Evolutionary conservation across 495 filamentous ascomycete genomes (phyloP).

Genomic region (Pyrenula aspistea): DNA sequence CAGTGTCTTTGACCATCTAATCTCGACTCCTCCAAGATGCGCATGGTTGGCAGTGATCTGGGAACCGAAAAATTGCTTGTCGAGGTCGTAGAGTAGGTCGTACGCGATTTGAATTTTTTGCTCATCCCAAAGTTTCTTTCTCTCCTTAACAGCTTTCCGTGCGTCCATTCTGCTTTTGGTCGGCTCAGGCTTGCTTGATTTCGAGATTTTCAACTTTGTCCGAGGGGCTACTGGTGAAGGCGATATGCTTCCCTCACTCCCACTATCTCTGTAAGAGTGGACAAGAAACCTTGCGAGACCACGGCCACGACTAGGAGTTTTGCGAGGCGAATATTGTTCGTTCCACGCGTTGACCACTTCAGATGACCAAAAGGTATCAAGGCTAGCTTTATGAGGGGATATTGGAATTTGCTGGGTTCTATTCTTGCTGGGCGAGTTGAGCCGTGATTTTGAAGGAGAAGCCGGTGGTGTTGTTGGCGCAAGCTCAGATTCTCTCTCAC

Average conservation of each 20-base stretch:
- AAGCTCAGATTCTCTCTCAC: no score
- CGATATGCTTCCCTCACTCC: constrained; percentile 6
- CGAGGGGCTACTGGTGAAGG: constrained; percentile 5
- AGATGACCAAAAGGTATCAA: constrained; percentile 73
- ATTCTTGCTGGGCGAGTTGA: constrained; percentile 40
- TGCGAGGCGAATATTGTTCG: constrained; percentile 62
- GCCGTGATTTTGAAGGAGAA: constrained; percentile 17
- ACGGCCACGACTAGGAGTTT: constrained; percentile 19
- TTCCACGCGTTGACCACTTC: constrained; percentile 71
- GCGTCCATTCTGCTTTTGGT: constrained; percentile 29
- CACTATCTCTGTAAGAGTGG: constrained; percentile 21
- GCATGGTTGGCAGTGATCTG: constrained; percentile 45
- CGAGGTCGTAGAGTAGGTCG: constrained; percentile 61
- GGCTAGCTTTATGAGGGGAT: constrained; percentile 49
- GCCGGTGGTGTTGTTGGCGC: constrained; percentile 5
- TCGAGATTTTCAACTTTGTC: neutral
- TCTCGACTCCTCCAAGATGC: constrained; percentile 60
- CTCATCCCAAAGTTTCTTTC: constrained; percentile 45
- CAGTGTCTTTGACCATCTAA: constrained; percentile 77
- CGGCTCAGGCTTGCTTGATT: constrained; percentile 1
- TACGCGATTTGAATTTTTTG: constrained; percentile 55
- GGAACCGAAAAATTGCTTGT: constrained; percentile 51
- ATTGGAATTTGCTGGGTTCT: constrained; percentile 33
- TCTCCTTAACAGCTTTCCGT: constrained; percentile 29
- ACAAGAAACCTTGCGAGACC: constrained; percentile 15